Conservation (phyloP, 306 rosid species). For the Quillaja saponaria region DNA sequence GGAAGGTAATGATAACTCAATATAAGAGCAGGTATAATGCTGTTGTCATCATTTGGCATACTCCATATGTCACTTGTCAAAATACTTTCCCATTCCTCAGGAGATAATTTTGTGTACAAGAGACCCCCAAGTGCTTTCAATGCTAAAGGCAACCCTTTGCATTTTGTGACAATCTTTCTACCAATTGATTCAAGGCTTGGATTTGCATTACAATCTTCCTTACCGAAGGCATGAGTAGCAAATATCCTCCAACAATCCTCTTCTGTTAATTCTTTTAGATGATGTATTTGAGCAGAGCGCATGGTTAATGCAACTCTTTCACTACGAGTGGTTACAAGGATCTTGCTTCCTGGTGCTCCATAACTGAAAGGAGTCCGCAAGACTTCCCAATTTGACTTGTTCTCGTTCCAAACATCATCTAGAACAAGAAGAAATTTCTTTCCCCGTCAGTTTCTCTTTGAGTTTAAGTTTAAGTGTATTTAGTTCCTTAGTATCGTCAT, state of each 20-base stretch:
- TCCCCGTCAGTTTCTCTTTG: neutral
- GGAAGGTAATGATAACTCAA: conserved; percentile 27
- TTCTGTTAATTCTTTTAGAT: neutral
- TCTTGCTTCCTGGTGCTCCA: conserved; percentile 15
- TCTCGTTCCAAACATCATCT: conserved; percentile 27
- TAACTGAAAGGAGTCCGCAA: neutral
- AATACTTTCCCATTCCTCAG: no score
- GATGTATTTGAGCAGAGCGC: neutral
- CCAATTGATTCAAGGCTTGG: neutral
- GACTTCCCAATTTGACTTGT: conserved; percentile 4
- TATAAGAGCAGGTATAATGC: neutral
- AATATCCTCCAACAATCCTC: conserved; percentile 7
- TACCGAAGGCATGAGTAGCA: conserved; percentile 2
- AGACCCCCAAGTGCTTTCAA: conserved; percentile 24
- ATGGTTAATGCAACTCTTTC: conserved; percentile 1
- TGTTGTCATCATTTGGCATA: neutral
- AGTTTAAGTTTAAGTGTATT: neutral
- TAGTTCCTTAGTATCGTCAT: no score
- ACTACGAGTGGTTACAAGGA: conserved; percentile 32
- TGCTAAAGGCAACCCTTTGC: conserved; percentile 29
- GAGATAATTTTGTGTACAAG: neutral
- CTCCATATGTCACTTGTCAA: conserved; percentile 12
- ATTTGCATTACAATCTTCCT: neutral
- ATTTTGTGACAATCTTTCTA: conserved; percentile 14
- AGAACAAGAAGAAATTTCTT: conserved; percentile 22